Percentiles rank a stretch among this genome's conserved stretches.
Conservation (phyloP, 1,284 basidiomycete genomes). For the Cerrena zonata region DNA sequence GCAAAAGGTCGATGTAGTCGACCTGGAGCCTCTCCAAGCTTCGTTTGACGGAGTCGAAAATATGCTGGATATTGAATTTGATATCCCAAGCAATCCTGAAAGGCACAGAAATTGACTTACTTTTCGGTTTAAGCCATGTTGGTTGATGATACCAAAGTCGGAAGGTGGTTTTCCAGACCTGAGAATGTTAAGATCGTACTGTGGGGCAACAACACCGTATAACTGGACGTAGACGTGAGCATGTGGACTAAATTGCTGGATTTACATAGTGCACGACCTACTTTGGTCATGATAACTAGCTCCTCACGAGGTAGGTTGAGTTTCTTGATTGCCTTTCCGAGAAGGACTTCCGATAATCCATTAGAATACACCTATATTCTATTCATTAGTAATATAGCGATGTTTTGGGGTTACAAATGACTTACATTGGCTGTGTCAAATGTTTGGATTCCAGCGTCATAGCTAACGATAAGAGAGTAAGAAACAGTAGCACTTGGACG, state of each 20-base stretch:
- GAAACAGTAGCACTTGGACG: no score
- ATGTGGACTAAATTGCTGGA: no score
- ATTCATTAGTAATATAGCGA: conserved; percentile 9
- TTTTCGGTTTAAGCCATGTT: conserved; percentile 37
- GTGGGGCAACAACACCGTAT: conserved; percentile 17
- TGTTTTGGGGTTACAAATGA: background rate
- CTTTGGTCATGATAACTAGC: conserved; percentile 55
- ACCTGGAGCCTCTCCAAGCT: conserved; percentile 37
- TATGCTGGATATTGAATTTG: conserved; percentile 30
- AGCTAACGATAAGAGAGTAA: conserved; percentile 7
- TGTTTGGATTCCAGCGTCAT: conserved; percentile 44
- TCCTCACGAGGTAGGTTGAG: conserved; percentile 50
- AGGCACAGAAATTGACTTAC: conserved; percentile 15
- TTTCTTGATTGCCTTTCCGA: conserved; percentile 56
- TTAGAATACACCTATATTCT: conserved; percentile 27
- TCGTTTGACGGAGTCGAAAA: conserved; percentile 39
- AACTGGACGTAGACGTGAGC: conserved; percentile 9
- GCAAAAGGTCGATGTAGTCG: conserved; percentile 42
- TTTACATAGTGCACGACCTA: no score
- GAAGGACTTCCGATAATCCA: conserved; percentile 47
- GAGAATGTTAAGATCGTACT: conserved; percentile 36
- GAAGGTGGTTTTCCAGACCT: conserved; percentile 15
- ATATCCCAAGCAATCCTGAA: conserved; percentile 14
- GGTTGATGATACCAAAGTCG: conserved; percentile 31
- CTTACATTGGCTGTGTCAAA: conserved; percentile 46